Evolutionary conservation across 345 rosid genomes (phyloP).

Genomic region (Rhizophora apiculata): DNA sequence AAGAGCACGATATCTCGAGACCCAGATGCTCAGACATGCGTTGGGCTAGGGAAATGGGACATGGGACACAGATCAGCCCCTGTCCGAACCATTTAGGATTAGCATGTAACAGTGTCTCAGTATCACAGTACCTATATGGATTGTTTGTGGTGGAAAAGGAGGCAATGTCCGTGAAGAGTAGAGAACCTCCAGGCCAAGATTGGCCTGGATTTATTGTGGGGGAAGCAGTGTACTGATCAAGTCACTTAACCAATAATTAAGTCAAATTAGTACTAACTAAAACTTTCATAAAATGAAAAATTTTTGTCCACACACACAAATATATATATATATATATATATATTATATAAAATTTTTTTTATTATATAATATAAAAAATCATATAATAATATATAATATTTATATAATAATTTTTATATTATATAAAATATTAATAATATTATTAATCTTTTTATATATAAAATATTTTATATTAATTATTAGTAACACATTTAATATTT

Average conservation of each 20-base stretch:
- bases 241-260: not conserved
- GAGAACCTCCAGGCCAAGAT: conserved; percentile 18
- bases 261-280: not conserved
- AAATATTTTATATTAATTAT: too few species aligned
- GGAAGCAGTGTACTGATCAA: not conserved
- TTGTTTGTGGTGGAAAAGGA: conserved; percentile 27
- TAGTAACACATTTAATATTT: too few species aligned
- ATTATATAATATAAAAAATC: too few species aligned
- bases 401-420: too few species aligned
- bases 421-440: too few species aligned
- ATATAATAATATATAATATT: too few species aligned
- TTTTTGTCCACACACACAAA: not conserved
- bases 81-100: conserved; percentile 21
- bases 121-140: conserved; percentile 8
- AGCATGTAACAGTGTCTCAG: conserved; percentile 12
- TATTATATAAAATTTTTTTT: not conserved
- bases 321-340: not conserved
- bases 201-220: conserved; percentile 31
- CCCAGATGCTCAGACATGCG: conserved; percentile 22
- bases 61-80: conserved; percentile 38
- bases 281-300: not conserved
- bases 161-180: conserved; percentile 28
- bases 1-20: not conserved
- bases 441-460: too few species aligned
- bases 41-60: conserved; percentile 17